Evolutionary conservation across 352 stramenopile species (phyloP).

Genomic region (Phytophthora macrochlamydospora): DNA sequence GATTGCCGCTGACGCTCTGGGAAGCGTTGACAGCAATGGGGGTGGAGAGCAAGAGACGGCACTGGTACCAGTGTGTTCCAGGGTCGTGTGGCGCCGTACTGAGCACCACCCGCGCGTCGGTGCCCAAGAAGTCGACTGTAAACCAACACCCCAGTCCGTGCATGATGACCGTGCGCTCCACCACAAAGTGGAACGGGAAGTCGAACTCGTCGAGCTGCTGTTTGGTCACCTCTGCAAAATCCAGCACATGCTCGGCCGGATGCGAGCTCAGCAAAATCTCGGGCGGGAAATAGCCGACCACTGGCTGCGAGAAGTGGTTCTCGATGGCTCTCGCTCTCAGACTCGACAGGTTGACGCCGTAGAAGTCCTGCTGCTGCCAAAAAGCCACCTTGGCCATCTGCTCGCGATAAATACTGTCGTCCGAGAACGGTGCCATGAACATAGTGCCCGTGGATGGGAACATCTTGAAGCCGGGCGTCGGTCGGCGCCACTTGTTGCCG

Average conservation of each 20-base stretch:
- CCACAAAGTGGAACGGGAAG: conserved; percentile 90
- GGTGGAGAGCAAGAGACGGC: conserved; percentile 87
- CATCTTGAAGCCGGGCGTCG: conserved; percentile 84
- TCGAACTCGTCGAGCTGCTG: conserved; percentile 90
- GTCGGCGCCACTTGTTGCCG: conserved; percentile 95
- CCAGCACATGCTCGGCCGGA: conserved; percentile 72
- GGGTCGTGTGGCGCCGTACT: conserved; percentile 80
- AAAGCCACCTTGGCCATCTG: conserved; percentile 93
- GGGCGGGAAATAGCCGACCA: conserved; percentile 93
- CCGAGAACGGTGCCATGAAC: conserved; percentile 95
- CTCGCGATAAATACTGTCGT: conserved; percentile 94
- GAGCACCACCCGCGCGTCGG: conserved; percentile 77
- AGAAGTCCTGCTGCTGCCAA: conserved; percentile 96
- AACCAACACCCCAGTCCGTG: conserved; percentile 99
- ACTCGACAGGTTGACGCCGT: conserved; percentile 95
- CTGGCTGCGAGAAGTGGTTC: conserved; percentile 97
- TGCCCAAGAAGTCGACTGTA: conserved; percentile 97
- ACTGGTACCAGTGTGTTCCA: conserved; percentile 94
- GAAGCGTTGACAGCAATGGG: conserved; percentile 92
- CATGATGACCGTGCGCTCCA: conserved; percentile 92
- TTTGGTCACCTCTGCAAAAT: conserved; percentile 82
- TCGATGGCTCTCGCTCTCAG: conserved; percentile 95
- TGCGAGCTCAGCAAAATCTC: conserved; percentile 72
- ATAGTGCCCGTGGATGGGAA: conserved; percentile 98
- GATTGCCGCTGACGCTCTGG: conserved; percentile 88